A percentile compares a stretch with the other conserved stretches of the same genome.
Evolutionary conservation across 106 monocot species (phyloP).

Genomic region (Acanthochlamys bracteata): DNA sequence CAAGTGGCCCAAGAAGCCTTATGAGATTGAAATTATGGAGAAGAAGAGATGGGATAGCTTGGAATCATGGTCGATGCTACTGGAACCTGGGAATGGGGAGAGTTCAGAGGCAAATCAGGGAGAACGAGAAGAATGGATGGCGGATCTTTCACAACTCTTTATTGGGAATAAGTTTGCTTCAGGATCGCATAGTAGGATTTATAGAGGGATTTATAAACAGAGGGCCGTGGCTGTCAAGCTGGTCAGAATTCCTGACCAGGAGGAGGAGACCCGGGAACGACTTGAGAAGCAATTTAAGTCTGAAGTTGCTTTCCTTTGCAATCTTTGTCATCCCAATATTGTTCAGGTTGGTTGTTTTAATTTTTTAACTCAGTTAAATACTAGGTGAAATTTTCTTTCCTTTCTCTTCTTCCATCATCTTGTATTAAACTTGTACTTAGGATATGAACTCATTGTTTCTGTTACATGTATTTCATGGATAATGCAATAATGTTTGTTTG

Average conservation of each 20-base stretch:
- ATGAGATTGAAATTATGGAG: conserved; percentile 57
- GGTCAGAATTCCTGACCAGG: conserved; percentile 72
- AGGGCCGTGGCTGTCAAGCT: conserved; percentile 84
- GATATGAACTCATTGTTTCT: too few species aligned
- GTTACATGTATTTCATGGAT: too few species aligned
- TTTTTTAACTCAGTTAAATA: neutral
- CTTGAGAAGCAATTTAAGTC: conserved; percentile 78
- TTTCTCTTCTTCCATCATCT: too few species aligned
- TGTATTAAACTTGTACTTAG: too few species aligned
- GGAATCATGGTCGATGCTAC: conserved; percentile 91
- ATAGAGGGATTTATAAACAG: conserved; percentile 90
- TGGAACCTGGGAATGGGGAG: conserved; percentile 45
- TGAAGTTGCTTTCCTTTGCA: conserved; percentile 71
- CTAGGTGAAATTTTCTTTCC: neutral
- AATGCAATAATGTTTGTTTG: too few species aligned
- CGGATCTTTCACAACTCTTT: conserved; percentile 86
- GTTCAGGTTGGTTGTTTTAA: conserved; percentile 53
- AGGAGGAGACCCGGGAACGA: conserved; percentile 26
- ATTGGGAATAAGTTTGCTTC: conserved; percentile 92
- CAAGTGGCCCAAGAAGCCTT: conserved; percentile 8
- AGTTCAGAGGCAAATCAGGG: conserved; percentile 14
- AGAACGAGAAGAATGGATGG: conserved; percentile 82
- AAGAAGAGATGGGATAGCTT: conserved; percentile 73
- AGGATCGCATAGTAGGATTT: conserved; percentile 83
- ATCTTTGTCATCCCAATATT: conserved; percentile 83